phyloP scores from a whole-genome alignment of 257 asterid species.

The Solanum rostratum region DNA sequence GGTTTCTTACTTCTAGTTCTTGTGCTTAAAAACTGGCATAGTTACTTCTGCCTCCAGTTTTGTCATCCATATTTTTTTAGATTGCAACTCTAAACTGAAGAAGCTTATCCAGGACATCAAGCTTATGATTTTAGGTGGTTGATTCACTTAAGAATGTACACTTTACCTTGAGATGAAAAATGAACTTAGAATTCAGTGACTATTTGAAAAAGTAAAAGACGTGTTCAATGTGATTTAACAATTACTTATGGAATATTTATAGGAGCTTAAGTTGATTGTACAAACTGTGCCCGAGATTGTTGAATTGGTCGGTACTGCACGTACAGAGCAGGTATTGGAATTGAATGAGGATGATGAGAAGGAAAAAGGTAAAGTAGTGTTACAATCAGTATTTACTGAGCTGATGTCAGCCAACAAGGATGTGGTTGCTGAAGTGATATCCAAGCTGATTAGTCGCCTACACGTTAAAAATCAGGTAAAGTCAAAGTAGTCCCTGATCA shows the following conservation, averaged over 20 bases:
- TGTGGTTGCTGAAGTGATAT: constrained; percentile 35
- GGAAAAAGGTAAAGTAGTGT: constrained; percentile 40
- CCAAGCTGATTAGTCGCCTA: constrained; percentile 57
- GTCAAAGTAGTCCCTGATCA: background rate
- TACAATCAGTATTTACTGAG: constrained; percentile 49
- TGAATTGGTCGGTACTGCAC: constrained; percentile 58
- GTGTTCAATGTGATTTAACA: background rate
- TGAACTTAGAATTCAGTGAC: background rate
- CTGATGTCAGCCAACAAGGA: constrained; percentile 64
- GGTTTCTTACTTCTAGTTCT: background rate
- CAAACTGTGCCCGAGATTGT: constrained; percentile 82
- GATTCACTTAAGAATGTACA: background rate
- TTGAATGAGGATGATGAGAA: constrained; percentile 33
- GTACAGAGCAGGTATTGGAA: constrained; percentile 28
- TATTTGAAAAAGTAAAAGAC: background rate
- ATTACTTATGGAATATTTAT: background rate
- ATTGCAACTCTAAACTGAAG: background rate
- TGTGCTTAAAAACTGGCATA: background rate
- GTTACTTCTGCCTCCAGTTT: background rate
- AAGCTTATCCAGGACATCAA: background rate
- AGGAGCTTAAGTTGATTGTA: constrained; percentile 74
- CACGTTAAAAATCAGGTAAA: constrained; percentile 45
- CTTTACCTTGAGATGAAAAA: background rate
- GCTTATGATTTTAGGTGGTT: background rate
- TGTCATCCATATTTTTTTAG: background rate